A percentile compares a stretch with the other conserved stretches of the same genome.
Evolutionary conservation across 306 rosid species (phyloP).

Genomic region (Acacia crassicarpa): DNA sequence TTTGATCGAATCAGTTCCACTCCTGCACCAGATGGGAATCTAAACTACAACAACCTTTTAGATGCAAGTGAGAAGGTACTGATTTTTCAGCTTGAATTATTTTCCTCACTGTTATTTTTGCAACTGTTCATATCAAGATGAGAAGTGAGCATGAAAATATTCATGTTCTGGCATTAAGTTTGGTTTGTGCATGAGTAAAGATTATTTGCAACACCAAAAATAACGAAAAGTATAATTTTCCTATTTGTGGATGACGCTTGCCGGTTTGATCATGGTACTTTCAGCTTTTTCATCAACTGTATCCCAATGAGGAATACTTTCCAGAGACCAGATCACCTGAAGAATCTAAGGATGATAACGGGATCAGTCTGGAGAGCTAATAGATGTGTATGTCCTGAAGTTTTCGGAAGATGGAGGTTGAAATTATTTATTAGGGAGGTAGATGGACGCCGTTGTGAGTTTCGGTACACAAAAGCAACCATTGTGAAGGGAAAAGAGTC

Average conservation of each 20-base stretch:
- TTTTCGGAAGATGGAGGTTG: slow-evolving; percentile 10
- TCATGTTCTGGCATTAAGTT: slow-evolving; percentile 9
- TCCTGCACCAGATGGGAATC: slow-evolving; percentile 79
- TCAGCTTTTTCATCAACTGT: slow-evolving; percentile 51
- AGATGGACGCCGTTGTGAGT: neutral
- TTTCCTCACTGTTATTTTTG: slow-evolving; percentile 6
- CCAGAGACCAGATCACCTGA: slow-evolving; percentile 45
- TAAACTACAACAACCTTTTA: slow-evolving; percentile 59
- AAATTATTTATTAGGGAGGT: neutral
- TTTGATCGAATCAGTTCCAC: slow-evolving; percentile 58
- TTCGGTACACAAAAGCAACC: neutral
- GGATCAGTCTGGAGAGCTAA: slow-evolving; percentile 39
- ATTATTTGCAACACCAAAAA: neutral
- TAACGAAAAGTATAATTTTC: neutral
- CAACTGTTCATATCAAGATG: slow-evolving; percentile 3
- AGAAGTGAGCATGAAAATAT: neutral
- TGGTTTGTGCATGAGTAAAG: neutral
- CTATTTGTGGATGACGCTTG: slow-evolving; percentile 5
- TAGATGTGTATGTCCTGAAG: neutral
- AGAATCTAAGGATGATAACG: slow-evolving; percentile 38
- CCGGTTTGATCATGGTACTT: slow-evolving; percentile 27
- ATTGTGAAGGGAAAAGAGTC: neutral
- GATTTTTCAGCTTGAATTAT: neutral
- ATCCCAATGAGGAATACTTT: slow-evolving; percentile 51
- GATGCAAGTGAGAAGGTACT: slow-evolving; percentile 58